Base-by-base conservation (phyloP, 164 flowering plant genomes). In the Buxus sempervirens region DNA sequence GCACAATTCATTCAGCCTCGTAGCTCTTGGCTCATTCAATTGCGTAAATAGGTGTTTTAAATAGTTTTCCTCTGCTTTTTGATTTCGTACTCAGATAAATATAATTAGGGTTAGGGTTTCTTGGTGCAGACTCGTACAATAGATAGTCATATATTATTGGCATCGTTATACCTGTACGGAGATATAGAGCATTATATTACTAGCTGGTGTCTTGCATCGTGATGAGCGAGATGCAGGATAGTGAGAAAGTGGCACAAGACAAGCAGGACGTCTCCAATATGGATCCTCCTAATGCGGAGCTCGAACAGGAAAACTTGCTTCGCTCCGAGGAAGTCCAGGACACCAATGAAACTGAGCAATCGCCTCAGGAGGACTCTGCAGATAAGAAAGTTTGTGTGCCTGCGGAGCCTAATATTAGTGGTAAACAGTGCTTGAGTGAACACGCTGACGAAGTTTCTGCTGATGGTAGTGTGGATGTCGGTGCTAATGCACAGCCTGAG, bases 211-310 rank as follows among this genome's bases (percentile, higher is more conserved):
- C 51, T 71, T 20, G 26, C 9, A 61, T 61, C 19, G 27, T 24
- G 61, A 51, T 63, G 25, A 62, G 65, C 64, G 57, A 65, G 59
- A 74, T 76, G 77, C 76, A 36, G 63, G 79, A 73, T 64, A 59
- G 64, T 15, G 77, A 75, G 70, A 76, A 66, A 66, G 15, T 15
- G 71, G 68, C 21, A 2, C 59, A 51, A 32, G 72, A 62, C 9
- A 26, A 67, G 10, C 27, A 24, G 27, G 26, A 56, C 9, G 59
- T 20, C 9, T 15, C 19, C 22, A 63, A 57, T 32, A 19, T 23
- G 1, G 62, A 27, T 22, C 54, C 27, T 60, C 65, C 59, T 54
- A 63, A 75, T 23, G 62, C 73, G 26, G 66, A 49, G 20, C 71
- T 64, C 32, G 62, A 55, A 20, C 16, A 65, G 19, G 72, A 65